Evolutionary conservation across 2,329 filamentous ascomycete species (phyloP).

Genomic region (Rhynchosporium graminicola): DNA sequence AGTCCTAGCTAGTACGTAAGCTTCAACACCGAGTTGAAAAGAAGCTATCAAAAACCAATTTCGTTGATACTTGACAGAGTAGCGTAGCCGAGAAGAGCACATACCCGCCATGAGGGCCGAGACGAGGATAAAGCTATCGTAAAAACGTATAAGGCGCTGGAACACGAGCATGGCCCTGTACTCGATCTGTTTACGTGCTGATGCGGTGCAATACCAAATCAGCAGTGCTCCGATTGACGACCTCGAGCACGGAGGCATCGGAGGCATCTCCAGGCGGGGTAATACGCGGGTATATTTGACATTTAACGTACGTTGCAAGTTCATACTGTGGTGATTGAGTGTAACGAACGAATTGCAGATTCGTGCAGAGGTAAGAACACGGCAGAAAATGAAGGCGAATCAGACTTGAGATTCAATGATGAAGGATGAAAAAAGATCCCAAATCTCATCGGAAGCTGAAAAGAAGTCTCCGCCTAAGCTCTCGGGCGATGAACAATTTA

Average conservation of each 20-base stretch:
- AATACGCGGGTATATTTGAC: neutral
- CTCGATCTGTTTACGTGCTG: slow-evolving; percentile 17
- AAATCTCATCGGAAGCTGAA: neutral
- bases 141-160: slow-evolving; percentile 12
- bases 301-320: neutral
- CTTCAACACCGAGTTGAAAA: neutral
- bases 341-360: neutral
- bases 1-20: neutral
- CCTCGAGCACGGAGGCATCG: neutral
- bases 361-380: neutral
- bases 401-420: neutral
- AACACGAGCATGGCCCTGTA: slow-evolving; percentile 16
- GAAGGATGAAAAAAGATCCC: neutral
- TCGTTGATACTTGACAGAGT: neutral
- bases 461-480: neutral
- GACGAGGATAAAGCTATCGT: slow-evolving; percentile 13
- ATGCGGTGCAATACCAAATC: neutral
- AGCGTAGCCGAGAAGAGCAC: neutral
- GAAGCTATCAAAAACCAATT: neutral
- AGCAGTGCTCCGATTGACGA: neutral
- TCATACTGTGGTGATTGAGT: neutral
- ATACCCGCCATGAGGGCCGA: slow-evolving; percentile 5
- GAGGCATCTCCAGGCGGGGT: slow-evolving; percentile 12
- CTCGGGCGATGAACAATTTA: neutral
- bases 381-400: neutral